A percentile compares a stretch with the other conserved stretches of the same genome.
Conservation (phyloP, 2,329 filamentous ascomycete genomes). For the Fusarium sororula region DNA sequence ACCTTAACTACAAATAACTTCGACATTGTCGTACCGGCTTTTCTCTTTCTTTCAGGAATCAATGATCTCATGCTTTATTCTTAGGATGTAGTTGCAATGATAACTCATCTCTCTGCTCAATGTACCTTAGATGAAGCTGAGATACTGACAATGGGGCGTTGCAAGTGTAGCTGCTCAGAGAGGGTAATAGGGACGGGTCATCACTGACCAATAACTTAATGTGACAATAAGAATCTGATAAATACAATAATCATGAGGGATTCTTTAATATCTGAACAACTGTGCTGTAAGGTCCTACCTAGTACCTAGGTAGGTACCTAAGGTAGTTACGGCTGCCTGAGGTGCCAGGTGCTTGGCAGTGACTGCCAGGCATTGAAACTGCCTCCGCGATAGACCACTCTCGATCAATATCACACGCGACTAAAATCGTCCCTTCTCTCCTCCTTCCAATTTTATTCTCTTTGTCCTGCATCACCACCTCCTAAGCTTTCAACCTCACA, state of each 20-base stretch:
- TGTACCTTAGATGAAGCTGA: background rate
- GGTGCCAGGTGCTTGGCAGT: slow-evolving; percentile 27
- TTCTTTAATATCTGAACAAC: background rate
- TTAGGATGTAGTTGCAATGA: no score
- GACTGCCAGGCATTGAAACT: slow-evolving; percentile 17
- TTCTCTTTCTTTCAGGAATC: background rate
- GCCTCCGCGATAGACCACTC: background rate
- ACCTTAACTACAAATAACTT: background rate
- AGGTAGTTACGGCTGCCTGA: slow-evolving; percentile 18
- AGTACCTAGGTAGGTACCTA: background rate
- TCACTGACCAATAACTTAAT: background rate
- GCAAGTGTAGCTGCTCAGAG: background rate
- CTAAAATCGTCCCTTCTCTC: slow-evolving; percentile 1
- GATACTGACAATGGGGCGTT: background rate
- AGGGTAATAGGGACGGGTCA: background rate
- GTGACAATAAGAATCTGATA: background rate
- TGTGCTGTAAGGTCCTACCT: background rate
- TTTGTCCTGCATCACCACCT: background rate
- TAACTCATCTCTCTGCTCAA: background rate
- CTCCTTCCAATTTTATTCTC: slow-evolving; percentile 1
- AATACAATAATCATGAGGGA: background rate
- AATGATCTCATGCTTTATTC: no score
- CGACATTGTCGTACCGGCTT: background rate
- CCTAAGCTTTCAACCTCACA: slow-evolving; percentile 6
- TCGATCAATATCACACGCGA: background rate